Conservation (phyloP, 2,329 filamentous ascomycete genomes). For the Phialophora macrospora region DNA sequence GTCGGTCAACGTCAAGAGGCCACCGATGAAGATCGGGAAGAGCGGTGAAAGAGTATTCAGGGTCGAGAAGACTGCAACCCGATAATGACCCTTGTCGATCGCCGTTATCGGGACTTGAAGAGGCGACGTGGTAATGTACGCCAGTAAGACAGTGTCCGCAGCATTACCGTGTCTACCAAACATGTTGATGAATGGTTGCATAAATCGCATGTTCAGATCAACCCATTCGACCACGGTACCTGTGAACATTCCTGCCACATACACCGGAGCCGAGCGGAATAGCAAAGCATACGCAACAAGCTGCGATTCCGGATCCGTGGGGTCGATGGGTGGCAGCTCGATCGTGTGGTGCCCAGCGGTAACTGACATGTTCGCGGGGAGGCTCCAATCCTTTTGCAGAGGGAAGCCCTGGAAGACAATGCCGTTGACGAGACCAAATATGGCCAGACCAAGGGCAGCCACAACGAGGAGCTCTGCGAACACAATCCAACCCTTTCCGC, state of each 20-base stretch:
- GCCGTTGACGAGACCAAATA: slow-evolving; percentile 15
- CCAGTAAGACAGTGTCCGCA: slow-evolving; percentile 15
- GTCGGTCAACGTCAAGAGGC: slow-evolving; percentile 16
- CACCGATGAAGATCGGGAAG: slow-evolving; percentile 27
- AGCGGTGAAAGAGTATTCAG: slow-evolving; percentile 21
- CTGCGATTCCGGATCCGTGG: slow-evolving; percentile 47
- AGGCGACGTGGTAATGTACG: slow-evolving; percentile 22
- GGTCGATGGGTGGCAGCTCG: slow-evolving; percentile 14
- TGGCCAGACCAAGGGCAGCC: slow-evolving; percentile 5
- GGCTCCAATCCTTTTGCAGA: slow-evolving; percentile 13
- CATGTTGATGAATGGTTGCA: slow-evolving; percentile 26
- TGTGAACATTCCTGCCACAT: slow-evolving; percentile 19
- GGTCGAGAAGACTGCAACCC: slow-evolving; percentile 16
- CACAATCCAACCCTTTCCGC: slow-evolving; percentile 20
- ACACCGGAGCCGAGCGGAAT: slow-evolving; percentile 21
- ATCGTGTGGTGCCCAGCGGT: slow-evolving; percentile 7
- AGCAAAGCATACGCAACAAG: slow-evolving; percentile 17
- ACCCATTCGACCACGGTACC: slow-evolving; percentile 17
- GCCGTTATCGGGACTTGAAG: slow-evolving; percentile 23
- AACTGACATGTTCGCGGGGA: slow-evolving; percentile 7
- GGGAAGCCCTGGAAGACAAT: slow-evolving; percentile 14
- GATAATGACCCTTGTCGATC: slow-evolving; percentile 20
- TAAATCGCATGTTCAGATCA: slow-evolving; percentile 24
- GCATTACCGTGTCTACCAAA: slow-evolving; percentile 13
- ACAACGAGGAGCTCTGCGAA: slow-evolving; percentile 1